Evolutionary conservation across 352 stramenopile genomes (phyloP), one percentile per base, ranked within the genome.

Genomic region (Pythium folliculosum): DNA sequence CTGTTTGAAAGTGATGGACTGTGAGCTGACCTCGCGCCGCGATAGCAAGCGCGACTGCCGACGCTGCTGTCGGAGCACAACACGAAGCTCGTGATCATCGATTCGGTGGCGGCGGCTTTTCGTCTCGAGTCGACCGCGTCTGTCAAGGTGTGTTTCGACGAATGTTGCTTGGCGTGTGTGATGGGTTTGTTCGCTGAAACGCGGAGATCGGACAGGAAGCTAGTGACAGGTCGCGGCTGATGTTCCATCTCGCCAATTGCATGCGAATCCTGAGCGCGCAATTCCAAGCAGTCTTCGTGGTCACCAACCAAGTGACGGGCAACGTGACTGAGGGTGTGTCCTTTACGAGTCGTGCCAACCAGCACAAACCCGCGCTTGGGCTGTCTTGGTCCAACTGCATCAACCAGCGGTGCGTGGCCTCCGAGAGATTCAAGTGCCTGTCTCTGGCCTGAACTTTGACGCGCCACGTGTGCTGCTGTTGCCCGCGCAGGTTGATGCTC

Each of bases 361-460:
- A 73, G 27, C 49, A 76, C 59, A 83, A 88, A 35, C 87, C 87
- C 1, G 84, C 87, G 25, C 69, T 95, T 2, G 87, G 87, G 1
- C 62, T 93, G 5, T 92, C 87, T 4, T 95, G 87, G 87, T 90
- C 87, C 32, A 83, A 89, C 73, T 95, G 87, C 74, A 77, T 95
- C 72, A 93, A 92, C 69, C 87, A 95, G 65, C 72, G 86, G 82
- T 91, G 71, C 60, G 74, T 60, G n/a, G 2, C 19, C 37, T 6
- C 4, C 3, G n/a, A 47, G 6, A 30, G 40, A 32, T 43, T 32
- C 23, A 14, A 63, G 35, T 21, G 21, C n/a, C 32, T 57, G 21
- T 17, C 38, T 6, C 27, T 30, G 3, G 35, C 10, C 8, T 13
- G 58, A 47, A 45, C 14, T 38, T 21, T 50, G 19, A 62, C 37